A percentile compares a stretch with the other conserved stretches of the same genome.
These are phyloP conservation scores for Hortaea sp. DNA, from an alignment of 2,329 filamentous ascomycete genomes.

Conservation along the genomic window DNA sequence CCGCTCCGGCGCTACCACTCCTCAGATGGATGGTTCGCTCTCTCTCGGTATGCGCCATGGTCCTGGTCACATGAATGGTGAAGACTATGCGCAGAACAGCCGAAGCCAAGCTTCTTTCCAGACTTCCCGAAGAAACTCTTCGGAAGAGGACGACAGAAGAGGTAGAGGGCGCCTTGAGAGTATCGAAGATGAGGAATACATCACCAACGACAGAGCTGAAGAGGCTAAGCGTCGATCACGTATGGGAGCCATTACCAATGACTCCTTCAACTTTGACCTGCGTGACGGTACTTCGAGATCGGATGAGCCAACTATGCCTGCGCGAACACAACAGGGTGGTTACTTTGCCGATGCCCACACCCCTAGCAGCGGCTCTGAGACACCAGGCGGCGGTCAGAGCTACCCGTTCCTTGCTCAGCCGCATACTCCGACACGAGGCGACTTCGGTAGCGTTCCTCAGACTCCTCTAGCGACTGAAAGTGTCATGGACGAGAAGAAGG, in stretches of 20 bases:
- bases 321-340: constrained; percentile 8
- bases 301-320: constrained; percentile 7
- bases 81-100: constrained; percentile 2
- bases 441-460: constrained; percentile 9
- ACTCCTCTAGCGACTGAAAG: constrained; percentile 43
- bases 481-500: constrained; percentile 51
- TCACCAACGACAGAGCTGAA: constrained; percentile 21
- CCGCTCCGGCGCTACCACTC: constrained; percentile 17
- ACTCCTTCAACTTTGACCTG: constrained; percentile 21
- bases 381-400: constrained; percentile 11
- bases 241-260: constrained; percentile 12
- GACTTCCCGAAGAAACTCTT: constrained; percentile 17
- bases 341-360: constrained; percentile 13
- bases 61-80: constrained; percentile 20
- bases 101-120: neutral
- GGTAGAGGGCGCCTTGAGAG: constrained; percentile 11
- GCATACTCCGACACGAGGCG: constrained; percentile 15
- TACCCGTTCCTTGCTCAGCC: constrained; percentile 20
- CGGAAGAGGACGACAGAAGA: constrained; percentile 14
- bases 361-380: constrained; percentile 10
- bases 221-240: constrained; percentile 22
- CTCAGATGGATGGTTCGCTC: constrained; percentile 12
- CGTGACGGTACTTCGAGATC: constrained; percentile 15
- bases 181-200: constrained; percentile 22
- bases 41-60: constrained; percentile 22